Evolutionary conservation across 257 asterid species (phyloP), one percentile per base, ranked within the genome.

Genomic region (Capsicum rhomboideum): DNA sequence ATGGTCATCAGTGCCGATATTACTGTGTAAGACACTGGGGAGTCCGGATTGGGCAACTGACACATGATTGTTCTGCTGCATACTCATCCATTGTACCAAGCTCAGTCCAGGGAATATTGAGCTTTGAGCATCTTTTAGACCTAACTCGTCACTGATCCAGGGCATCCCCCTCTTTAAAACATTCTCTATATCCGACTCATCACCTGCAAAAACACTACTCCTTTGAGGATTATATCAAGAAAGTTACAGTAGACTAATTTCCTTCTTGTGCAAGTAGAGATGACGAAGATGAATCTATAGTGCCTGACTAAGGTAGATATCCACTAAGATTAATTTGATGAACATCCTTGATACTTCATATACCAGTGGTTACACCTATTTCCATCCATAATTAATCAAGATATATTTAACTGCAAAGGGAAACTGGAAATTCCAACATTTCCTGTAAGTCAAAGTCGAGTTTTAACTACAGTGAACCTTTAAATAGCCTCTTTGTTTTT

Each of bases 41-140:
- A 87, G 82, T 17, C 92, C 93, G 4, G 95, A 61, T 64, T 92
- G 97, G 84, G 90, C 85, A 46, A 89, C 81, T 1, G 96, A 79
- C 67, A 88, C 78, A 82, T 94, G 95, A 82, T 92, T 90, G 77
- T 87, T 91, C 84, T 96, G 98, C 42, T 96, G 99, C 98, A 96
- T 92, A 78, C 92, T 96, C 99, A 94, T 96, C 99, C 98, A 96
- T 85, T 96, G 99, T 83, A 93, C 98, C 58, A 96, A 90, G 86
- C 97, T 94, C 83, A 93, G 86, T 55, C 99, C 99, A 3, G 98
- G 99, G 69, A 94, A 93, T 59, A 94, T 88, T 4, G 98, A 94
- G 90, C 90, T 92, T 0, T 94, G 85, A 54, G 96, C 85, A 85
- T 96, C 98, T 90, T 94, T 96, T 52, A 92, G 37, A 74, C 96